A percentile compares a stretch with the other conserved stretches of the same genome.
Conservation (phyloP, 2,329 filamentous ascomycete species). For the Neodidymelliopsis sp. region DNA sequence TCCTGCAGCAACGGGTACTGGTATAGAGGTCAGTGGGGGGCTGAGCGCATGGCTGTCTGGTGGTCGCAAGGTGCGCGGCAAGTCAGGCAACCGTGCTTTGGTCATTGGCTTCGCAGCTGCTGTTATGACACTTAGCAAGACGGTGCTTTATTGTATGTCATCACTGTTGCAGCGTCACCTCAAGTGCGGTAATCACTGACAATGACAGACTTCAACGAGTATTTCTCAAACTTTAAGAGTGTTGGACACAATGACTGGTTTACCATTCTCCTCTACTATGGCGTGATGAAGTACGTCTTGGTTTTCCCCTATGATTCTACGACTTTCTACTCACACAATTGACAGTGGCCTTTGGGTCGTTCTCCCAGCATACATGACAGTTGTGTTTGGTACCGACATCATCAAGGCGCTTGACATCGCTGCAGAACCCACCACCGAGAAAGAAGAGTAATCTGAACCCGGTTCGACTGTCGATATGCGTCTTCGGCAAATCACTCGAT, state of each 20-base stretch:
- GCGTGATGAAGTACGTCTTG: constrained; percentile 69
- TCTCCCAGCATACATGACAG: constrained; percentile 68
- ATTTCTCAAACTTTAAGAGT: constrained; percentile 66
- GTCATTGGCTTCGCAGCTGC: constrained; percentile 66
- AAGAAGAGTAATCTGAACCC: constrained; percentile 23
- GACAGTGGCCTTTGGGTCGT: constrained; percentile 70
- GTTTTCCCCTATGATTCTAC: not conserved
- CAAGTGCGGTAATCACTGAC: constrained; percentile 15
- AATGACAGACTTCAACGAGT: constrained; percentile 65
- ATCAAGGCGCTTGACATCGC: constrained; percentile 63
- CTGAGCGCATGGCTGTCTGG: constrained; percentile 56
- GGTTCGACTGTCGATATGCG: no score
- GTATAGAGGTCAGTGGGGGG: constrained; percentile 48
- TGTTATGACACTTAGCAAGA: constrained; percentile 73
- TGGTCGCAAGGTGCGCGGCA: constrained; percentile 60
- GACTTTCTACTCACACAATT: constrained; percentile 12
- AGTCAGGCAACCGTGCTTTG: constrained; percentile 61
- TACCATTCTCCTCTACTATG: constrained; percentile 66
- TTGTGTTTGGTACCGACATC: constrained; percentile 68
- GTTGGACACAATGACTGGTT: constrained; percentile 67
- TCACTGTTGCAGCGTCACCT: not conserved
- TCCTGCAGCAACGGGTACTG: constrained; percentile 45
- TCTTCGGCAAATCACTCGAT: no score
- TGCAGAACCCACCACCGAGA: constrained; percentile 36
- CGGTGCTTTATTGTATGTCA: constrained; percentile 68